These are phyloP conservation scores for Diplodia seriata DNA, from an alignment of 2,329 filamentous ascomycete genomes.

Conservation along the genomic window DNA sequence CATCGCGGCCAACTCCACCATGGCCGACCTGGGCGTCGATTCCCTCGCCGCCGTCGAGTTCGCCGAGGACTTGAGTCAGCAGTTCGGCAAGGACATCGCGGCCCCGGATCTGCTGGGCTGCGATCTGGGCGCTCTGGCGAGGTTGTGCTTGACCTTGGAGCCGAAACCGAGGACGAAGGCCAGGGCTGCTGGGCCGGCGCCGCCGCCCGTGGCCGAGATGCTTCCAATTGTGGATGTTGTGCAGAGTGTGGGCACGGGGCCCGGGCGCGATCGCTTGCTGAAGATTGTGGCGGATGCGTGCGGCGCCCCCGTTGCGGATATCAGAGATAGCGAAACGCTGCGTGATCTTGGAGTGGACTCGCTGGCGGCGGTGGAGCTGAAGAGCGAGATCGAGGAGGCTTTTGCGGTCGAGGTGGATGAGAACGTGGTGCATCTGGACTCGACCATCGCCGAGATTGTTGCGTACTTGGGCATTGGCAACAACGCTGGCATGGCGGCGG, in stretches of 20 bases:
- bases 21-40: slow-evolving; percentile 8
- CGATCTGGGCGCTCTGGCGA: background rate
- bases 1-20: background rate
- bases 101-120: background rate
- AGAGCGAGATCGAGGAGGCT: slow-evolving; percentile 33
- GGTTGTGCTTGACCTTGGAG: background rate
- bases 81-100: background rate
- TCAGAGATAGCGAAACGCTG: background rate
- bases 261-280: background rate
- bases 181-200: background rate
- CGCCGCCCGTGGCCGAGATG: background rate
- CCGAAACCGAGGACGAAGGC: background rate
- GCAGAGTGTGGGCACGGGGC: background rate
- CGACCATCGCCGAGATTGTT: background rate
- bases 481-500: too few species aligned
- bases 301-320: background rate
- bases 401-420: slow-evolving; percentile 33
- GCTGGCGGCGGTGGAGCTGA: slow-evolving; percentile 12
- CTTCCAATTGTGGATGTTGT: background rate
- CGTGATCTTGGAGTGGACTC: slow-evolving; percentile 1
- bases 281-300: background rate
- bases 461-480: background rate
- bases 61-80: background rate
- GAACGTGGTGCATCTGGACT: slow-evolving; percentile 29
- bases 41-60: background rate